A percentile compares a stretch with the other conserved stretches of the same genome.
phyloP scores from a whole-genome alignment of 495 filamentous ascomycete genomes.

The Bryoglossum gracile region DNA sequence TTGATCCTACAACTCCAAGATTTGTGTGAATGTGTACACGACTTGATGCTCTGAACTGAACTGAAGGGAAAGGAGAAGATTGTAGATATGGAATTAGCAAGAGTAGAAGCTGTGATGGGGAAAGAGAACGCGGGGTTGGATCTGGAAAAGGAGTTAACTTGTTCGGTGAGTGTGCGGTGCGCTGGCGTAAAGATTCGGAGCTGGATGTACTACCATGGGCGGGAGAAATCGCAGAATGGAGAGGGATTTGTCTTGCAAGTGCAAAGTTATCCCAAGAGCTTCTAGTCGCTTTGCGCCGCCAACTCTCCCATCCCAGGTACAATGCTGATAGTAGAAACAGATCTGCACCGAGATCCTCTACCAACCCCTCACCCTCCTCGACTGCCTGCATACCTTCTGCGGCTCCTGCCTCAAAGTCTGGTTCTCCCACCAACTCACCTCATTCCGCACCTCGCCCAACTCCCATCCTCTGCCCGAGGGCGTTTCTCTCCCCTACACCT shows the following conservation, averaged over 20 bases:
- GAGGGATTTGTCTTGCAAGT: too few relatives aligned
- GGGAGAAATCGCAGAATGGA: too few relatives aligned
- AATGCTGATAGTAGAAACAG: constrained; percentile 38
- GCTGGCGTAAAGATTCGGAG: constrained; percentile 10
- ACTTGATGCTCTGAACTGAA: too few relatives aligned
- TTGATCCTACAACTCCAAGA: too few relatives aligned
- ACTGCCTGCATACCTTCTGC: constrained; percentile 97
- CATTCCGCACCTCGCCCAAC: constrained; percentile 31
- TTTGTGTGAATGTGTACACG: too few relatives aligned
- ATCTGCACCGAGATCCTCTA: constrained; percentile 96
- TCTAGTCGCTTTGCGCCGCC: too few relatives aligned
- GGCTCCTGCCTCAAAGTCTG: constrained; percentile 90
- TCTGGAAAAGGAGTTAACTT: constrained; percentile 84
- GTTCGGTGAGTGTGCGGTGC: constrained; percentile 59
- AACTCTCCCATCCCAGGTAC: too few relatives aligned
- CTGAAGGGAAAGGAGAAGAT: too few relatives aligned
- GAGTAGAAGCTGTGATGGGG: constrained; percentile 12
- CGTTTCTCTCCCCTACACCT: constrained; percentile 68
- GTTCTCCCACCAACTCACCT: constrained; percentile 61
- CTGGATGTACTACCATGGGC: background rate
- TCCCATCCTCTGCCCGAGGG: constrained; percentile 32
- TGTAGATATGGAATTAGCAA: too few relatives aligned
- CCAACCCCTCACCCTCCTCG: constrained; percentile 90
- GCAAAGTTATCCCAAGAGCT: too few relatives aligned
- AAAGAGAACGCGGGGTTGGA: constrained; percentile 41